Evolutionary conservation across 208 protist species (phyloP).

Genomic region (Leishmania major): DNA sequence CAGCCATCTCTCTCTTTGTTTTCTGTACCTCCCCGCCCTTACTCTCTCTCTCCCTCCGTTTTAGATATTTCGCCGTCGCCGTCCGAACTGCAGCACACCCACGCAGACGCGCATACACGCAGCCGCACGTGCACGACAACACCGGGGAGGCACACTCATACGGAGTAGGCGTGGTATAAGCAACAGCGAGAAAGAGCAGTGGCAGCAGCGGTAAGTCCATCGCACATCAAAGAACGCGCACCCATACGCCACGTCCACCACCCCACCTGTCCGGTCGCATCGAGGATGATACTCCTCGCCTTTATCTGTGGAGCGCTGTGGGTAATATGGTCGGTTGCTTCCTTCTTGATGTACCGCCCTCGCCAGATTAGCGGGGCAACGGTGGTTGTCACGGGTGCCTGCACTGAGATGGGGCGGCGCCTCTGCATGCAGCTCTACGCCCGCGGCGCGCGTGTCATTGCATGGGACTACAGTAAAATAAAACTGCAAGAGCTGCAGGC

Average conservation of each 20-base stretch:
- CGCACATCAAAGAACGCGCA: background rate
- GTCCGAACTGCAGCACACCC: background rate
- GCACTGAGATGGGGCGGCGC: conserved; percentile 43
- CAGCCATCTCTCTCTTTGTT: background rate
- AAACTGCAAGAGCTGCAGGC: conserved; percentile 52
- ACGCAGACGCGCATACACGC: background rate
- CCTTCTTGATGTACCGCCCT: conserved; percentile 43
- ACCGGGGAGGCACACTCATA: background rate
- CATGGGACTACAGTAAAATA: conserved; percentile 60
- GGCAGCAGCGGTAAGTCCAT: background rate
- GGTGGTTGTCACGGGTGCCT: conserved; percentile 68
- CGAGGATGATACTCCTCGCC: conserved; percentile 62
- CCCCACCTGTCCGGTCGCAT: background rate
- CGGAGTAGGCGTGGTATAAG: background rate
- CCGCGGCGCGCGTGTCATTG: conserved; percentile 48
- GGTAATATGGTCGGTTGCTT: conserved; percentile 52
- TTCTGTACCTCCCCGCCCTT: background rate
- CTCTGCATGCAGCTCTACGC: conserved; percentile 52
- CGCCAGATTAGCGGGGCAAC: conserved; percentile 42
- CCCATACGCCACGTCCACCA: background rate
- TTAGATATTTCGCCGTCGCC: background rate
- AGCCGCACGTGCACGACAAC: background rate
- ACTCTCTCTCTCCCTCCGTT: background rate
- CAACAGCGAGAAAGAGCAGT: background rate
- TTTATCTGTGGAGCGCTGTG: conserved; percentile 52